Evolutionary conservation across 805 yeast species (phyloP), one percentile per base, ranked within the genome.

Genomic region (Saccharomycopsis babjevae): DNA sequence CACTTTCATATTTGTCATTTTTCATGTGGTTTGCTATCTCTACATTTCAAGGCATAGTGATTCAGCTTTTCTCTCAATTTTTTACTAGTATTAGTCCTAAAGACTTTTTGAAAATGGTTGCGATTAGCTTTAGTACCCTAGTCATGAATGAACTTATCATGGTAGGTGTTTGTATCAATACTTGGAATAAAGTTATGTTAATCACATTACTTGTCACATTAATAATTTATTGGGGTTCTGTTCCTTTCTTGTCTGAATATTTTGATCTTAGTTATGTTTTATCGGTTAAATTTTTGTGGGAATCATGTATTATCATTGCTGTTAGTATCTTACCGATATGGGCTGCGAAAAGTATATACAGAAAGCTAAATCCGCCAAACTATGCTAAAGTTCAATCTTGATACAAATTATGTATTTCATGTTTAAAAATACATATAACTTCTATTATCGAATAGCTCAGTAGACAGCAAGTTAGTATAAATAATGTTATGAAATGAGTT

Each of bases 121-220:
- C 96, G 1, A 75, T 94, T 43, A 84, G 94, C 65, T 94, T 88
- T 69, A 81, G 96, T 0, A 84, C 89, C 0, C 76, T 94, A 59
- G 76, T 96, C 6, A 74, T 89, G 65, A 93, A 92, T 70, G 99
- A 96, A 74, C 77, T 94, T 68, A 77, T 86, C 13, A 94, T 94
- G 98, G 97, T 94, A 59, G 96, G 91, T 0, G 74, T 93, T 56
- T 97, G 90, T 68, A 87, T 93, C 39, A 88, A 88, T 68, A 89
- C 88, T n/a, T 94, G 99, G 99, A 88, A 82, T 68, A 82, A 79
- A 68, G 76, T 77, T 13, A 91, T 94, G 97, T 68, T 85, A 1
- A 74, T 83, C 16, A 77, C 94, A 0, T 89, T 91, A 66, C 68
- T 91, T 25, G 75, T 84, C 15, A 93, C 98, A 0, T 71, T 88